phyloP scores from a whole-genome alignment of 345 rosid species.

The Salix koriyanagi region DNA sequence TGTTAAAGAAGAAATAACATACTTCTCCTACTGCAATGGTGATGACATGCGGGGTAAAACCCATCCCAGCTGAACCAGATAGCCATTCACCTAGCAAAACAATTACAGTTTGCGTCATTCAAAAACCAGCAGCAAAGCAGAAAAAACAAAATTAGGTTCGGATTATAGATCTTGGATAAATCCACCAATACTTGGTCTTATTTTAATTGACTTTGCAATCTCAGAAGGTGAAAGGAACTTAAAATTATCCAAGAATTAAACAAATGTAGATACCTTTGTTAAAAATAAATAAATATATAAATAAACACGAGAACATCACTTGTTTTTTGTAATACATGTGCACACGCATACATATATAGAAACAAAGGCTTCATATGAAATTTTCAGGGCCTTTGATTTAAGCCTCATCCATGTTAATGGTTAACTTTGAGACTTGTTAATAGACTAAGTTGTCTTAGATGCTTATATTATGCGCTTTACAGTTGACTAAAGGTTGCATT shows the following conservation, averaged over 20 bases:
- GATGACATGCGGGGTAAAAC: slow-evolving; percentile 75
- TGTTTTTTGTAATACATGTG: neutral
- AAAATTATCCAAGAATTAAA: neutral
- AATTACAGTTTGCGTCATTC: slow-evolving; percentile 20
- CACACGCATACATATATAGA: neutral
- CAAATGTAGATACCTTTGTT: neutral
- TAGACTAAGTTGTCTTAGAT: neutral
- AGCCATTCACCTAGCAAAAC: slow-evolving; percentile 58
- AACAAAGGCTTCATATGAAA: neutral
- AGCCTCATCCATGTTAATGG: neutral
- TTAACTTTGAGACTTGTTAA: neutral
- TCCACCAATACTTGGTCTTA: neutral
- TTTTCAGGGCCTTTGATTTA: neutral
- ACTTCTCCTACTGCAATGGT: slow-evolving; percentile 77
- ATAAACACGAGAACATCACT: neutral
- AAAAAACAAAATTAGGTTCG: neutral
- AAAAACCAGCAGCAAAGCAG: neutral
- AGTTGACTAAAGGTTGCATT: neutral
- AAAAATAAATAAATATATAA: neutral
- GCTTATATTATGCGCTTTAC: neutral
- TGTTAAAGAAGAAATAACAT: slow-evolving; percentile 23
- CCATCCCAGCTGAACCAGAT: slow-evolving; percentile 75
- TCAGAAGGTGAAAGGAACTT: neutral
- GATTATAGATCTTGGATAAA: neutral
- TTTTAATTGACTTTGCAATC: neutral